A percentile compares a stretch with the other conserved stretches of the same genome.
These are phyloP conservation scores for Rhodotorula taiwanensis DNA, from an alignment of 768 basidiomycete genomes.

Conservation along the genomic window DNA sequence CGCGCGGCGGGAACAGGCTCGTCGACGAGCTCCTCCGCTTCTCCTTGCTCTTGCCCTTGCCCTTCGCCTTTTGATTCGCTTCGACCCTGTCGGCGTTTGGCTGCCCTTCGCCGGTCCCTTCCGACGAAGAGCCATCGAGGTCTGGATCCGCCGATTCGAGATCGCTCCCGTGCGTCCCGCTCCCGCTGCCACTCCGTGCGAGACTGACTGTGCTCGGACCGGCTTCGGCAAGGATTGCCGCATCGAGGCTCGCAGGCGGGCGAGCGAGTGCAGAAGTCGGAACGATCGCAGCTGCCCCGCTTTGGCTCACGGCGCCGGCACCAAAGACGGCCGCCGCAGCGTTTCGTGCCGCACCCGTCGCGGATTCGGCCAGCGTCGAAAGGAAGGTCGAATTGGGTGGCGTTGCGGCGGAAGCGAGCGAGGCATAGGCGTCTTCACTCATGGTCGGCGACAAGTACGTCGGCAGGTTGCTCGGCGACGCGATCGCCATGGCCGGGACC, in stretches of 20 bases:
- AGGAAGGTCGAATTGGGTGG: constrained; percentile 47
- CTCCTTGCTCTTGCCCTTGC: background rate
- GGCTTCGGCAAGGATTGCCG: background rate
- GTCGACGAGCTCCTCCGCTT: background rate
- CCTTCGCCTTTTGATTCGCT: too few species aligned
- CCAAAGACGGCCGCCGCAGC: background rate
- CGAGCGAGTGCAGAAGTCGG: too few species aligned
- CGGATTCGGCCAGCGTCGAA: constrained; percentile 43
- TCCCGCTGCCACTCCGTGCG: background rate
- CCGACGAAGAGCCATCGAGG: background rate
- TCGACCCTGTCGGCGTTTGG: too few species aligned
- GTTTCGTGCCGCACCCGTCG: background rate
- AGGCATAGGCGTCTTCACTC: constrained; percentile 14
- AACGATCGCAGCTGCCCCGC: background rate
- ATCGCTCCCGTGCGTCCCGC: background rate
- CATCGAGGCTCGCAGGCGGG: background rate
- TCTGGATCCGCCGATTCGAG: background rate
- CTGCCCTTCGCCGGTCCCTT: background rate
- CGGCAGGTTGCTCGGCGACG: background rate
- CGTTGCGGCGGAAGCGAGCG: constrained; percentile 41
- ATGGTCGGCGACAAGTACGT: constrained; percentile 13
- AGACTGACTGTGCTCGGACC: background rate
- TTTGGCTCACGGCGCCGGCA: background rate
- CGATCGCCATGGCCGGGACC: constrained; percentile 4
- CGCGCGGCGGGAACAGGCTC: background rate